Percentiles rank a stretch among this genome's conserved stretches.
Conservation (phyloP, 768 basidiomycete genomes). For the Boletus speciosus region DNA sequence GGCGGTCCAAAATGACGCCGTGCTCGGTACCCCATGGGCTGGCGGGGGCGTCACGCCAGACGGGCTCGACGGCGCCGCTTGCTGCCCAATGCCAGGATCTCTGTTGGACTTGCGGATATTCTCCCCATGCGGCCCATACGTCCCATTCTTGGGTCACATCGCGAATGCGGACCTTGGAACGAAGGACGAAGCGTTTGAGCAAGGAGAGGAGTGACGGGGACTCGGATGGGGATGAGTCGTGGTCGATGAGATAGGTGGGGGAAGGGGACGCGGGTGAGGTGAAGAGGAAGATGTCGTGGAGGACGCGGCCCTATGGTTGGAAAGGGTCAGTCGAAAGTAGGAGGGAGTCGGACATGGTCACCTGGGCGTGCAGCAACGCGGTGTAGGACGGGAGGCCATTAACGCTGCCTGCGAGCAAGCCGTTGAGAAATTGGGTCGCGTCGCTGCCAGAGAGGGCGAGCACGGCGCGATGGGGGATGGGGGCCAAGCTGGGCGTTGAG, state of each 20-base stretch:
- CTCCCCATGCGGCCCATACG: constrained; percentile 81
- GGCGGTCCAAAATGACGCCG: constrained; percentile 54
- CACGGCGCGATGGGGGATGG: constrained; percentile 60
- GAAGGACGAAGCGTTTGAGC: constrained; percentile 81
- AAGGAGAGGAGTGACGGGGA: constrained; percentile 60
- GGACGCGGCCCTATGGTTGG: constrained; percentile 68
- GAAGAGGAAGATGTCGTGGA: constrained; percentile 88
- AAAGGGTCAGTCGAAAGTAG: neutral
- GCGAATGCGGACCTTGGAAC: constrained; percentile 82
- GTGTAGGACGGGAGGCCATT: constrained; percentile 57
- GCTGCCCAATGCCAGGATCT: constrained; percentile 52
- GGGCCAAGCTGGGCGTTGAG: constrained; percentile 52
- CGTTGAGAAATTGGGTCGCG: constrained; percentile 78
- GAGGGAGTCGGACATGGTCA: constrained; percentile 25
- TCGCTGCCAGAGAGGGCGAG: constrained; percentile 80
- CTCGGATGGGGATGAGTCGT: constrained; percentile 60
- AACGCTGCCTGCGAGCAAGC: constrained; percentile 57
- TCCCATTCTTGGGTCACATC: constrained; percentile 77
- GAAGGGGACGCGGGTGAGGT: constrained; percentile 47
- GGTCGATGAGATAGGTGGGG: constrained; percentile 65
- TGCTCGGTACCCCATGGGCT: constrained; percentile 63
- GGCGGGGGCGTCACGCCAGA: constrained; percentile 49
- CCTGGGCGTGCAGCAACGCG: constrained; percentile 78
- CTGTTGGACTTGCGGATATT: constrained; percentile 36
- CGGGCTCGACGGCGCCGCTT: constrained; percentile 76